Base-by-base conservation (phyloP, 257 asterid species). In the Mitragyna speciosa region DNA sequence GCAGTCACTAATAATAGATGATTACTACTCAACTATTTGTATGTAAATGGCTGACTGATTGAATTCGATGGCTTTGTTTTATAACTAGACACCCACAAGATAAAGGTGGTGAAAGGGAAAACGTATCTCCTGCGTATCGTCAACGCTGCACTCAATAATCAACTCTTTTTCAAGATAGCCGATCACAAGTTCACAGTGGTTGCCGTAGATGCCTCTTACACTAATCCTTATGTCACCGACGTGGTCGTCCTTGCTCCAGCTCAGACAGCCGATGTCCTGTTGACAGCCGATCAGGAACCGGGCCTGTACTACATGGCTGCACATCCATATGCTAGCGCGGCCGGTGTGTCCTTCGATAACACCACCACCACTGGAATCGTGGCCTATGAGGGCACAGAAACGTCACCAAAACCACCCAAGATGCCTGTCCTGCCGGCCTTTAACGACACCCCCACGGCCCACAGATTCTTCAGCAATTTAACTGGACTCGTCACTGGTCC, bases 241-340 rank as follows among this genome's bases (percentile, higher is more conserved):
- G 98, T 93, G 0, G 89, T 93, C 2, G 88, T 88, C 8, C 49
- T 84, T 14, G 90, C 89, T 5, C 97, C 97, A 17, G 97, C 97
- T 0, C 98, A 93, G 45, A 93, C 97, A 33, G 80, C 88, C 69
- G 97, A 91, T 39, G 94, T 90, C 30, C 89, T 93, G 72, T 41
- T 93, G 39, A 81, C 83, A 16, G 90, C 97, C 41, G 82, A 90
- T 28, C 95, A 89, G 73, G 59, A 81, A 0, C 89, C 88, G 3
- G 88, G 82, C 17, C 79, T 83, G 15, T 93, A 93, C 86, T 93
- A 91, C 89, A 93, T 93, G 92, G 96, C 96, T 0, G 97, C 97
- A 61, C 61, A 41, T 17, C 73, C 95, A 36, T 93, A 93, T 36
- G 24, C 70, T 5, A 90, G 95, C 52, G 87, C 84, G 2, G 73